Evolutionary conservation across 306 rosid species (phyloP).

Genomic region (Acmispon strigosus): DNA sequence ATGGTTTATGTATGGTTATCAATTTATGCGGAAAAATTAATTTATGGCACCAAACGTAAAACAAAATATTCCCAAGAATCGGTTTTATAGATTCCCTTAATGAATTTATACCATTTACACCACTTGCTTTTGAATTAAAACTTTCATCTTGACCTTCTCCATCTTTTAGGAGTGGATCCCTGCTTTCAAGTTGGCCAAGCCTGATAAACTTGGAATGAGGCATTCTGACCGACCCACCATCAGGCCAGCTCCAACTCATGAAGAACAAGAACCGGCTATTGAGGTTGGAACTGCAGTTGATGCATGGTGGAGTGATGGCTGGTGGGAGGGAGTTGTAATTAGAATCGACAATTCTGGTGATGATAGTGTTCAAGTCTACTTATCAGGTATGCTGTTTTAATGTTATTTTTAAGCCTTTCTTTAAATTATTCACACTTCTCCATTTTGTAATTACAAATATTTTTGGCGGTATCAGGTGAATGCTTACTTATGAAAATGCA

Average conservation of each 20-base stretch:
- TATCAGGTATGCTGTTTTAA: conserved; percentile 56
- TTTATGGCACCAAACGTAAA: not conserved
- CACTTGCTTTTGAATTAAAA: not conserved
- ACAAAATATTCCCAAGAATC: not conserved
- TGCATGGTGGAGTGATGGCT: conserved; percentile 99
- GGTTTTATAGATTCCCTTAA: not conserved
- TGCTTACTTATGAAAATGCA: conserved; percentile 45
- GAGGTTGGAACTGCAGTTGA: conserved; percentile 76
- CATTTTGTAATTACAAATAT: not conserved
- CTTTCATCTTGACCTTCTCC: conserved; percentile 13
- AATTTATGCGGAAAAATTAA: not conserved
- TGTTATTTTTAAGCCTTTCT: not conserved
- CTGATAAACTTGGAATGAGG: conserved; percentile 87
- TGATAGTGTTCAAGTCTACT: conserved; percentile 53
- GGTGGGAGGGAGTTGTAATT: conserved; percentile 97
- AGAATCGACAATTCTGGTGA: conserved; percentile 37
- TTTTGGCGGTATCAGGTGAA: conserved; percentile 58
- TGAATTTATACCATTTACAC: not conserved
- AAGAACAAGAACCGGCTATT: conserved; percentile 43
- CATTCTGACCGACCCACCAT: conserved; percentile 60
- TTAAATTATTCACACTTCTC: not conserved
- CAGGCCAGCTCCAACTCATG: conserved; percentile 59
- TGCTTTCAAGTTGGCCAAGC: conserved; percentile 68
- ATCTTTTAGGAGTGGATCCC: conserved; percentile 84
- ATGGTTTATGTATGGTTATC: not conserved